Evolutionary conservation across 805 yeast genomes (phyloP).

Genomic region (Kodamaea leandrae): DNA sequence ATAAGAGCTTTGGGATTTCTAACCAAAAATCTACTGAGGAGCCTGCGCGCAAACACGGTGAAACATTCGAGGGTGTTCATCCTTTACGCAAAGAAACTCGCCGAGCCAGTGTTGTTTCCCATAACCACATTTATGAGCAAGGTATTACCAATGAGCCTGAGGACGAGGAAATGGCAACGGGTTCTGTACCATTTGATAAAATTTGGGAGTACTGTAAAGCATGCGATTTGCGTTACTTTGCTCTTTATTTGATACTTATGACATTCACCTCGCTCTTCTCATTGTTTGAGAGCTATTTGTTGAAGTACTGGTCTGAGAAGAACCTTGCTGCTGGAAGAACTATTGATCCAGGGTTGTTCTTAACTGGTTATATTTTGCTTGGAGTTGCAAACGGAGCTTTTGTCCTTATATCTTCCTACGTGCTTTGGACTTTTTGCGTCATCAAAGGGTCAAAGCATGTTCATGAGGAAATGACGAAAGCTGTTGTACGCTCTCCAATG

Average conservation of each 20-base stretch:
- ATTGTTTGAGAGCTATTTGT: conserved; percentile 54
- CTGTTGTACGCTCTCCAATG: conserved; percentile 61
- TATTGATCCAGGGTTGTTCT: conserved; percentile 46
- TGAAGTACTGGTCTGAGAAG: conserved; percentile 70
- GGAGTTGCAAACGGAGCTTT: conserved; percentile 53
- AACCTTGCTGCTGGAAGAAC: background rate
- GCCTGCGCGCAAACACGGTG: background rate
- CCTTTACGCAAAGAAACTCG: too few species aligned
- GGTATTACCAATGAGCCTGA: conserved; percentile 6
- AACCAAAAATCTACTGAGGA: too few species aligned
- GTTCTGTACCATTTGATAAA: conserved; percentile 54
- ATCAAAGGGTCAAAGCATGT: conserved; percentile 53
- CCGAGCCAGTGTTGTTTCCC: conserved; percentile 24
- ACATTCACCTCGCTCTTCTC: conserved; percentile 20
- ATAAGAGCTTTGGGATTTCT: too few species aligned
- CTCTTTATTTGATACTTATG: conserved; percentile 39
- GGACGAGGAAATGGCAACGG: conserved; percentile 48
- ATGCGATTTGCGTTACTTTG: conserved; percentile 30
- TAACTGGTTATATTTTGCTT: conserved; percentile 52
- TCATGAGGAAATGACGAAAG: conserved; percentile 54
- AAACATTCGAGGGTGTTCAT: background rate
- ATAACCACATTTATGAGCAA: conserved; percentile 22
- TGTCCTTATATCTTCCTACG: conserved; percentile 43
- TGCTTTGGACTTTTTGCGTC: conserved; percentile 53
- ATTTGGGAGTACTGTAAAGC: conserved; percentile 58